Evolutionary conservation across 805 yeast genomes (phyloP).

Genomic region (Blastobotrys attinorum): DNA sequence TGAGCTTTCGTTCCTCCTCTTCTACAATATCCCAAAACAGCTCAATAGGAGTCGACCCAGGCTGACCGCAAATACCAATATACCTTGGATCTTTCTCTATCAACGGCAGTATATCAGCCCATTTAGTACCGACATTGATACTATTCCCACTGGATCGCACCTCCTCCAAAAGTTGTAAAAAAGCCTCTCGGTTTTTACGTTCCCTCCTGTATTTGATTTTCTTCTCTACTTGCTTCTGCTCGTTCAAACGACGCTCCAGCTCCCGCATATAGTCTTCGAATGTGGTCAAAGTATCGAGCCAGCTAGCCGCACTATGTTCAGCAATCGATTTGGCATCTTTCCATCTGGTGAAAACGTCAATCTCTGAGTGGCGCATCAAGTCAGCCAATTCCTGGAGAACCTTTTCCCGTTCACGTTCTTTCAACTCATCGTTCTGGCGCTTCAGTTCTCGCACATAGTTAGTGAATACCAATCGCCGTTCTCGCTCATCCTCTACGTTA

Average conservation of each 20-base stretch:
- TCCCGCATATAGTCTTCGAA: conserved; percentile 36
- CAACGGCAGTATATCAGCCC: conserved; percentile 46
- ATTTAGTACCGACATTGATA: conserved; percentile 45
- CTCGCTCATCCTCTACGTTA: conserved; percentile 49
- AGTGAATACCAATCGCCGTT: conserved; percentile 47
- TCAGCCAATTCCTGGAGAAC: conserved; percentile 20
- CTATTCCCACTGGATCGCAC: conserved; percentile 24
- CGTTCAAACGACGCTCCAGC: conserved; percentile 25
- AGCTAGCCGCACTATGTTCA: conserved; percentile 3
- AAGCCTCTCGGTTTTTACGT: conserved; percentile 57
- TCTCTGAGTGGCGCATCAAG: conserved; percentile 10
- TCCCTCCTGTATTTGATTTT: conserved; percentile 46
- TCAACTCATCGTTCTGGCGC: conserved; percentile 21
- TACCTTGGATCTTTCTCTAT: conserved; percentile 53
- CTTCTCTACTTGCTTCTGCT: conserved; percentile 23
- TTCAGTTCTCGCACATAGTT: conserved; percentile 40
- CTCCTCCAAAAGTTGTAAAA: conserved; percentile 39
- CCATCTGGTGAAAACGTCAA: conserved; percentile 32
- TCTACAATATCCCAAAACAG: conserved; percentile 68
- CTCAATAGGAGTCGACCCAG: conserved; percentile 73
- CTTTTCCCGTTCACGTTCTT: conserved; percentile 11
- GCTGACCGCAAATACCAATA: conserved; percentile 56
- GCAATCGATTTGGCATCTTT: conserved; percentile 26
- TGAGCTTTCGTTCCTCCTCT: conserved; percentile 47
- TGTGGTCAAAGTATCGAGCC: conserved; percentile 41